Conservation (phyloP, 345 rosid genomes). For the Physaria fendleri region DNA sequence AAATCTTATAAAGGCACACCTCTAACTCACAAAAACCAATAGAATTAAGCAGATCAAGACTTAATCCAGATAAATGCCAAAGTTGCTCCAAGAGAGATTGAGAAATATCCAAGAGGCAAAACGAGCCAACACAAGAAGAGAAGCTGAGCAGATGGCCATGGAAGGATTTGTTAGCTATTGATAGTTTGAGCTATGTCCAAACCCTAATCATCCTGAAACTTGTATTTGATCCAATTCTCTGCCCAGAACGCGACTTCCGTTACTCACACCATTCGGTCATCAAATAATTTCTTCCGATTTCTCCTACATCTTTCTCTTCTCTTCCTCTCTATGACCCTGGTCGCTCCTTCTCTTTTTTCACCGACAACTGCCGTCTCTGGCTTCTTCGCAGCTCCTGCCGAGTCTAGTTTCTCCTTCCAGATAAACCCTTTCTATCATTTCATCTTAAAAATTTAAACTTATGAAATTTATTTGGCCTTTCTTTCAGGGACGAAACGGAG, state of each 20-base stretch:
- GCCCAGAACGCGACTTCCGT: constrained; percentile 31
- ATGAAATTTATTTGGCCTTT: neutral
- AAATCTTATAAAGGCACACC: too few relatives aligned
- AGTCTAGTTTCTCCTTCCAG: neutral
- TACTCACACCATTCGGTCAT: constrained; percentile 20
- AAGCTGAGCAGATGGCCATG: too few relatives aligned
- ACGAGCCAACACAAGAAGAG: too few relatives aligned
- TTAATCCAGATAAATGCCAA: too few relatives aligned
- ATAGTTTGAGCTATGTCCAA: too few relatives aligned
- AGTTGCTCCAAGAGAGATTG: too few relatives aligned
- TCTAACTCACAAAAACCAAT: too few relatives aligned
- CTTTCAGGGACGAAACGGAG: constrained; percentile 48
- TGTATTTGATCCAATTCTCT: constrained; percentile 28
- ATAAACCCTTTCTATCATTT: neutral
- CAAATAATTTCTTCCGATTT: constrained; percentile 1
- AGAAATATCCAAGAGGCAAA: too few relatives aligned
- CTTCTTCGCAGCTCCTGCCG: constrained; percentile 28
- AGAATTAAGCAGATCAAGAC: too few relatives aligned
- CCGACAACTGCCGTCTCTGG: constrained; percentile 9
- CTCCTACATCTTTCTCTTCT: constrained; percentile 12
- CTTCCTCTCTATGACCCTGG: constrained; percentile 21
- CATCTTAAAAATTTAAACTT: neutral
- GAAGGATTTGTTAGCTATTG: too few relatives aligned
- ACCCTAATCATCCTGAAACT: too few relatives aligned
- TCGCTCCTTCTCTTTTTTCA: constrained; percentile 21